Evolutionary conservation across 2,329 filamentous ascomycete genomes (phyloP), one percentile per base, ranked within the genome.

Genomic region (Emergomyces orientalis): DNA sequence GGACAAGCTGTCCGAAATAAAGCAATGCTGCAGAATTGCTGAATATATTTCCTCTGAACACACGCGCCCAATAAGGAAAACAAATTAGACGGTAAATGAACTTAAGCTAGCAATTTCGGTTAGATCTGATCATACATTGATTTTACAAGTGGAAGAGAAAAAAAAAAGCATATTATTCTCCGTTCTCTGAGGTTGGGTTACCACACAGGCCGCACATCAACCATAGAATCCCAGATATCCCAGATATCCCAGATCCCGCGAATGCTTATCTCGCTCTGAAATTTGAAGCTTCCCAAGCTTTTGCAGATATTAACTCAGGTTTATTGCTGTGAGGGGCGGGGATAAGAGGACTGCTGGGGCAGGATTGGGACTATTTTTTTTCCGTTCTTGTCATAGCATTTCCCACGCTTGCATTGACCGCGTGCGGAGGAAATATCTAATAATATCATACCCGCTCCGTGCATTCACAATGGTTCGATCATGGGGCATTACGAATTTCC

Each of bases 401-500:
- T 47, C 19, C 30, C 7, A 13, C 1, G 9, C 4, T 52, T 52
- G 49, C 5, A 17, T 52, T 41, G 14, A 27, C 41, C n/a, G 6
- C 30, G 19, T 19, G n/a, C 30, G 57, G 45, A 30, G 34, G n/a
- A n/a, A n/a, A n/a, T n/a, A n/a, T n/a, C n/a, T n/a, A n/a, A n/a
- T 32, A 3, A 54, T 32, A 54, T 34, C 39, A 60, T 65, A 66
- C 60, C 62, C 55, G 56, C 54, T 62, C 41, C 57, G 54, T 27
- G 45, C 54, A 51, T n/a, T 39, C 49, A 58, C 64, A 59, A 63
- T 66, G 55, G 57, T 60, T 65, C 25, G 59, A 65, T 64, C 58
- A 62, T 64, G 65, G 65, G 63, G 65, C 67, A 77, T 70, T 58
- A 76, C 82, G 72, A 77, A 73, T 65, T 69, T 74, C 55, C 68